These are phyloP conservation scores for Annona cherimola DNA, from an alignment of 164 flowering plant genomes.

Conservation along the genomic window DNA sequence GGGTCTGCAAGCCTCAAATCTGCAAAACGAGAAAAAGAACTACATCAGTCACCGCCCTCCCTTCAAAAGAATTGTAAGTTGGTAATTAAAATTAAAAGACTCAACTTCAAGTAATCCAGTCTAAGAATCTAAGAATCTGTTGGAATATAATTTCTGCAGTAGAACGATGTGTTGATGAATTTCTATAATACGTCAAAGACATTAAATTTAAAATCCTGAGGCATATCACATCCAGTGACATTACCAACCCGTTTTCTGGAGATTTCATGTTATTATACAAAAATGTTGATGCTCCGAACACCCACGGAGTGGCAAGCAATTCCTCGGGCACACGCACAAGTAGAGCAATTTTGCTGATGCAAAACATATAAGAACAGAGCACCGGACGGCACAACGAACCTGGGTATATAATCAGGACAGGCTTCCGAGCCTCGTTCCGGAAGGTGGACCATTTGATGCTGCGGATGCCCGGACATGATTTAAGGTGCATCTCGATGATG, in stretches of 20 bases:
- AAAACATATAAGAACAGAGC: background rate
- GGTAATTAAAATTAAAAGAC: no score
- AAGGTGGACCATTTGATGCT: conserved; percentile 71
- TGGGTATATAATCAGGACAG: conserved; percentile 62
- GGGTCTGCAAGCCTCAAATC: conserved; percentile 39
- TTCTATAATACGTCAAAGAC: background rate
- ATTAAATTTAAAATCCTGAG: background rate
- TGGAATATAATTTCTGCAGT: background rate
- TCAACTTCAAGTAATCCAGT: background rate
- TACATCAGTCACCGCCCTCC: background rate
- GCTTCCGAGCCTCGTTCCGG: conserved; percentile 89
- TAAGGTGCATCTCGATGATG: conserved; percentile 58
- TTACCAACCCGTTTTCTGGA: no score
- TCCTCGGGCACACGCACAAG: no score
- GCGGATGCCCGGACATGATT: conserved; percentile 24
- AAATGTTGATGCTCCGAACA: no score
- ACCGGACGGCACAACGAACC: conserved; percentile 29
- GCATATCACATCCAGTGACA: no score
- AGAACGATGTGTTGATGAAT: background rate
- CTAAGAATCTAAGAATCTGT: background rate
- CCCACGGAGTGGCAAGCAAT: no score
- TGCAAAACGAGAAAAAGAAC: conserved; percentile 16
- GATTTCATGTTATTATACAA: no score
- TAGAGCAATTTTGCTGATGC: no score
- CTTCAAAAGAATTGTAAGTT: background rate